Conservation (phyloP, 306 rosid genomes). For the Glycine latifolia region DNA sequence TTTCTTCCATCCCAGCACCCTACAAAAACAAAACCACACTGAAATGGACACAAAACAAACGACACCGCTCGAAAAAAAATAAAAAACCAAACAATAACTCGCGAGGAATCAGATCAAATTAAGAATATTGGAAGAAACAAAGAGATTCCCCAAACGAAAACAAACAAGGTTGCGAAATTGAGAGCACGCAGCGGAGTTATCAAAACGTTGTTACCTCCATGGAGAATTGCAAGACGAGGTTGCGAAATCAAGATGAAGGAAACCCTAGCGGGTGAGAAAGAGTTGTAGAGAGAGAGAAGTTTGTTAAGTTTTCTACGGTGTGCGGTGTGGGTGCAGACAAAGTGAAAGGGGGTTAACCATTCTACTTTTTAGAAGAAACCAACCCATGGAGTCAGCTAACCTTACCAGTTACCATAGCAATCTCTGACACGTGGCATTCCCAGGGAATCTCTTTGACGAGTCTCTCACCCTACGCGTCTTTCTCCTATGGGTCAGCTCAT, state of each 20-base stretch:
- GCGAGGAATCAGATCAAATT: constrained; percentile 27
- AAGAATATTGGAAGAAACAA: background rate
- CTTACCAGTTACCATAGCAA: background rate
- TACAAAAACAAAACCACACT: constrained; percentile 33
- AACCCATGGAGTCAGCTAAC: constrained; percentile 28
- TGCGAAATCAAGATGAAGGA: constrained; percentile 41
- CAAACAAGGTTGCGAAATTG: background rate
- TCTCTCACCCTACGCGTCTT: constrained; percentile 42
- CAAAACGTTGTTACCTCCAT: constrained; percentile 51
- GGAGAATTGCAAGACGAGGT: constrained; percentile 26
- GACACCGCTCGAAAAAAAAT: background rate
- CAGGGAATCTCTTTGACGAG: constrained; percentile 45
- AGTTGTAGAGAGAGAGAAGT: constrained; percentile 34
- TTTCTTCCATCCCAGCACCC: constrained; percentile 69
- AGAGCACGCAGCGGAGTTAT: background rate
- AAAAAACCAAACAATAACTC: background rate
- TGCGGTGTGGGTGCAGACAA: constrained; percentile 31
- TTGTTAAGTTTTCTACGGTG: constrained; percentile 15
- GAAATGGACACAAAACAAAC: background rate
- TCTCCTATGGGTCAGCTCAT: background rate
- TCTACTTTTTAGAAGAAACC: constrained; percentile 36
- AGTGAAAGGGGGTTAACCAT: background rate
- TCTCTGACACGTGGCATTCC: constrained; percentile 62
- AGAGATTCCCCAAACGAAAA: background rate
- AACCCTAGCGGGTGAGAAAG: constrained; percentile 48